phyloP scores from a whole-genome alignment of 208 protist genomes.

The Acanthamoeba lenticulata region DNA sequence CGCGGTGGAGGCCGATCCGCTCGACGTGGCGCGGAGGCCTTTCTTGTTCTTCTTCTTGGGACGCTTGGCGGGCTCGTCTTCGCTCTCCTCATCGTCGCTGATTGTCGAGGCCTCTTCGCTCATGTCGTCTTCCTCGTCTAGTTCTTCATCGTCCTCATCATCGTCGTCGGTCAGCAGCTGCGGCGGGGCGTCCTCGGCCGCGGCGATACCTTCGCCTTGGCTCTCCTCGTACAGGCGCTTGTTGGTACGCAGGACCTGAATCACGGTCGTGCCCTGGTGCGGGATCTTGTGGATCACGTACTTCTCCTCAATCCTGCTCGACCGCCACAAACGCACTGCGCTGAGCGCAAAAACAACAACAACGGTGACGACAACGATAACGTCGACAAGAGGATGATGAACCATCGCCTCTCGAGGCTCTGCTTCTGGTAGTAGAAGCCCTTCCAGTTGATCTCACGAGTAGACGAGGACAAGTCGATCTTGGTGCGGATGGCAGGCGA shows the following conservation, averaged over 20 bases:
- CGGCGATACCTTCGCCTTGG: too few species aligned
- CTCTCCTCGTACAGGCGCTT: background rate
- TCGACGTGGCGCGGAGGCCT: background rate
- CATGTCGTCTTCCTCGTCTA: background rate
- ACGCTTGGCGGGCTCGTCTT: background rate
- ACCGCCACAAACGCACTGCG: background rate
- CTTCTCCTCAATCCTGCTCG: background rate
- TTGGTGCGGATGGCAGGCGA: background rate
- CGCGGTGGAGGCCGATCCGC: too few species aligned
- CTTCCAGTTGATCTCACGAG: background rate
- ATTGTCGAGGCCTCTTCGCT: background rate
- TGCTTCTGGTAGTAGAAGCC: slow-evolving; percentile 24
- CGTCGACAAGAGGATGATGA: background rate
- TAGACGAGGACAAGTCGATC: background rate
- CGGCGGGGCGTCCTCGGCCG: too few species aligned
- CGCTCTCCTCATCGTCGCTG: background rate
- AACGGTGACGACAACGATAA: background rate
- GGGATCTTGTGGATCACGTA: background rate
- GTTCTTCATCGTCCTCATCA: background rate
- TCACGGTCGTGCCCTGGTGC: background rate
- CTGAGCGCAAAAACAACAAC: background rate
- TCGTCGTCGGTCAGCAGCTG: background rate
- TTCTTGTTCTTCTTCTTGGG: background rate
- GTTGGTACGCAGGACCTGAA: background rate
- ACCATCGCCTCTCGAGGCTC: background rate